Conservation (phyloP, 805 yeast genomes). For the Candida nonsorbophila region DNA sequence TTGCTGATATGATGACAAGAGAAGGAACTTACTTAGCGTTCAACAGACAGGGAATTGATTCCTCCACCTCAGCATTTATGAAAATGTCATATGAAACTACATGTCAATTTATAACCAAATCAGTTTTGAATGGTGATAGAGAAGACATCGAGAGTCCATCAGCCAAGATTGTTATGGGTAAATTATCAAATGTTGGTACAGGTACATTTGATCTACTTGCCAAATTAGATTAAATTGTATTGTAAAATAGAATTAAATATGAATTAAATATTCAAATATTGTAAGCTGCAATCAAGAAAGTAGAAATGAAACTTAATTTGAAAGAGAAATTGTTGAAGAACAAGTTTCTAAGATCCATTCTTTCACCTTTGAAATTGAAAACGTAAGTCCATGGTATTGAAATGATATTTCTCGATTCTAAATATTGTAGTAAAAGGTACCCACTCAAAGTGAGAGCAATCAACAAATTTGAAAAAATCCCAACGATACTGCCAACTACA, state of each 20-base stretch:
- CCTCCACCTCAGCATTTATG: constrained; percentile 92
- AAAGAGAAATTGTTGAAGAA: constrained; percentile 58
- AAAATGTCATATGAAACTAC: constrained; percentile 99
- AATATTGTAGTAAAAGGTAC: constrained; percentile 44
- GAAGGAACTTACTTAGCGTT: constrained; percentile 96
- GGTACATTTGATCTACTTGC: constrained; percentile 85
- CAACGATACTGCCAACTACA: constrained; percentile 53
- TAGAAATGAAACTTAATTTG: constrained; percentile 48
- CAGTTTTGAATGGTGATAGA: constrained; percentile 86
- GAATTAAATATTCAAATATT: constrained; percentile 23
- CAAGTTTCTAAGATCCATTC: constrained; percentile 44
- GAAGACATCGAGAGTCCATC: constrained; percentile 90
- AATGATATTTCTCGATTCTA: constrained; percentile 51
- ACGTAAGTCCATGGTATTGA: constrained; percentile 39
- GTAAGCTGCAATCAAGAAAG: constrained; percentile 58
- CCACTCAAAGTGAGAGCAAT: constrained; percentile 45
- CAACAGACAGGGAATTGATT: constrained; percentile 97
- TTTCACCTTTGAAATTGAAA: constrained; percentile 24
- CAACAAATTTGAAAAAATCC: constrained; percentile 52
- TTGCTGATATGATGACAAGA: constrained; percentile 99
- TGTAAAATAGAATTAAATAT: not conserved
- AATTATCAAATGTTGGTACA: constrained; percentile 87
- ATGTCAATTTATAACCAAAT: constrained; percentile 93
- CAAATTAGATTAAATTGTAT: constrained; percentile 10
- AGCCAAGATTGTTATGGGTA: constrained; percentile 90